Percentiles rank a stretch among this genome's conserved stretches.
Evolutionary conservation across 305 asterid species (phyloP).

Genomic region (Andrographis paniculata): DNA sequence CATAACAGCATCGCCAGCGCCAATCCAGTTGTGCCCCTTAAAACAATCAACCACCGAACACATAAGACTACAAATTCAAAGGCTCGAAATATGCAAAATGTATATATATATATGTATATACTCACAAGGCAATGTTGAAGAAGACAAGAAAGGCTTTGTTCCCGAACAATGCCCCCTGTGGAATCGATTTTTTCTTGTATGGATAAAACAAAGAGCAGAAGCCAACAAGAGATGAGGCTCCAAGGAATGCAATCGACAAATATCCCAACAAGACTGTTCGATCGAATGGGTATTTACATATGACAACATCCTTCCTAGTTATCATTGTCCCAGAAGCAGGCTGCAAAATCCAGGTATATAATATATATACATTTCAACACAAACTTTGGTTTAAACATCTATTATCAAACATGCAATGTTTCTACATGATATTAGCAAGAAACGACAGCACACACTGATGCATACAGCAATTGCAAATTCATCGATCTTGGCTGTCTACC

Average conservation of each 20-base stretch:
- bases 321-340: constrained; percentile 57
- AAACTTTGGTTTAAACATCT: not conserved
- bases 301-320: constrained; percentile 37
- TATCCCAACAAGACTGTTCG: constrained; percentile 52
- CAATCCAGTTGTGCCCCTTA: constrained; percentile 41
- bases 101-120: constrained; percentile 4
- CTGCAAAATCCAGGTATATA: constrained; percentile 30
- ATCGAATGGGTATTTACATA: constrained; percentile 67
- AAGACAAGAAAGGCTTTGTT: constrained; percentile 46
- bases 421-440: too few species aligned
- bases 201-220: constrained; percentile 48
- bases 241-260: constrained; percentile 49
- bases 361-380: not conserved
- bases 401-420: too few species aligned
- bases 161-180: constrained; percentile 51
- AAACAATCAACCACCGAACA: not conserved
- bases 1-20: constrained; percentile 44
- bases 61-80: not conserved
- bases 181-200: constrained; percentile 68
- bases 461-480: too few species aligned
- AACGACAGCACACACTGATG: too few species aligned
- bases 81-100: not conserved
- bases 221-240: constrained; percentile 36
- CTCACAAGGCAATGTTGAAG: constrained; percentile 70
- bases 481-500: too few species aligned